phyloP scores from a whole-genome alignment of 2,329 filamentous ascomycete genomes.

The Trichophyton rubrum region DNA sequence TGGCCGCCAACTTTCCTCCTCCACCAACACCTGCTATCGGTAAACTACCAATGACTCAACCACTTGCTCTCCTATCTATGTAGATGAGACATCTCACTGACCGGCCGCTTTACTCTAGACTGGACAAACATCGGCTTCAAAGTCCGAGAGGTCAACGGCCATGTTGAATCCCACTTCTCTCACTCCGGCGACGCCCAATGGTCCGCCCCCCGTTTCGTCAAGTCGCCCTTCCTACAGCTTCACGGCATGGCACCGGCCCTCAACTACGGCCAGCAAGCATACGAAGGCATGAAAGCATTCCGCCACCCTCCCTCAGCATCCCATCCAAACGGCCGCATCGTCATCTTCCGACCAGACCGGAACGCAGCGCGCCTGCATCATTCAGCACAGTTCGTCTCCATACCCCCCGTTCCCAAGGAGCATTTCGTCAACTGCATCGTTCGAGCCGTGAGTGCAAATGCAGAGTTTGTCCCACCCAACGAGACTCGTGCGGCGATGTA shows the following conservation, averaged over 20 bases:
- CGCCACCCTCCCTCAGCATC: slow-evolving; percentile 45
- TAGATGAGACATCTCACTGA: neutral
- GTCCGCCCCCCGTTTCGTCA: slow-evolving; percentile 65
- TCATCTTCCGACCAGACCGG: slow-evolving; percentile 74
- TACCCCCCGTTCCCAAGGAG: slow-evolving; percentile 64
- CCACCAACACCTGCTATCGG: slow-evolving; percentile 6
- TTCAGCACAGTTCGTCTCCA: slow-evolving; percentile 69
- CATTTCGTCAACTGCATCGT: slow-evolving; percentile 65
- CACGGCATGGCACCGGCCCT: slow-evolving; percentile 91
- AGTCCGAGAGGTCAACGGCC: slow-evolving; percentile 88
- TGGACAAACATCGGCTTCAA: slow-evolving; percentile 90
- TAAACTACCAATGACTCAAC: neutral
- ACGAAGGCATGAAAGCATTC: slow-evolving; percentile 97
- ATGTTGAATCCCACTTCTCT: slow-evolving; percentile 79
- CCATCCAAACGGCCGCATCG: slow-evolving; percentile 50
- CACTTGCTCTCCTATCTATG: neutral
- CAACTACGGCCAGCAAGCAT: slow-evolving; percentile 96
- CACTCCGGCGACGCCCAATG: slow-evolving; percentile 52
- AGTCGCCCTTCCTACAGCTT: slow-evolving; percentile 72
- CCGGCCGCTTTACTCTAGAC: slow-evolving; percentile 41
- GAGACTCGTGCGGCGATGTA: slow-evolving; percentile 86
- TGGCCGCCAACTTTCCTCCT: neutral
- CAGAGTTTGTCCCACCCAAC: slow-evolving; percentile 80
- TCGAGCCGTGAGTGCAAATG: slow-evolving; percentile 75
- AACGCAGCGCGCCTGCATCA: slow-evolving; percentile 78